A percentile compares a stretch with the other conserved stretches of the same genome.
phyloP scores from a whole-genome alignment of 768 basidiomycete species.

The Kwoniella bestiolae region DNA sequence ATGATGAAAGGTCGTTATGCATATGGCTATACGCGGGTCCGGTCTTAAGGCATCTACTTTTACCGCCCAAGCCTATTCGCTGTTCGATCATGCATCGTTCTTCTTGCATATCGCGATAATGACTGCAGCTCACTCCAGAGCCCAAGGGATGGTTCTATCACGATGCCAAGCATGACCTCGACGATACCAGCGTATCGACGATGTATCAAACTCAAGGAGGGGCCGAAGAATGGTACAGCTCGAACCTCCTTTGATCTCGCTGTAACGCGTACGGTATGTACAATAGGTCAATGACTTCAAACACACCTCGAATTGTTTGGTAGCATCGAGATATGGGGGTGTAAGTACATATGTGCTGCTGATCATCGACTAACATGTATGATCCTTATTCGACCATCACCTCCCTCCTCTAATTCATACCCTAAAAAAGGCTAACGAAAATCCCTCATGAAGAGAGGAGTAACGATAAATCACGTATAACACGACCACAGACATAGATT shows the following conservation, averaged over 20 bases:
- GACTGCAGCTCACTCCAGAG: too few relatives aligned
- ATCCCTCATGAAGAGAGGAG: not conserved
- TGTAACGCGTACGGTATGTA: not conserved
- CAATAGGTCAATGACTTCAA: not conserved
- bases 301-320: not conserved
- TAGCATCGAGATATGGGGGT: not conserved
- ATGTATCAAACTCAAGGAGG: not conserved
- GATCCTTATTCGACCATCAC: not conserved
- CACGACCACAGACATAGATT: not conserved
- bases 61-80: too few relatives aligned
- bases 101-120: too few relatives aligned
- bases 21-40: too few relatives aligned
- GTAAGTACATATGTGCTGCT: not conserved
- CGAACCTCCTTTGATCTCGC: not conserved
- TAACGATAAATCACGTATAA: not conserved
- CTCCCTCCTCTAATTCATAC: too few relatives aligned
- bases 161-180: too few relatives aligned
- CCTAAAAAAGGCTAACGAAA: not conserved
- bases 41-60: too few relatives aligned
- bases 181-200: too few relatives aligned
- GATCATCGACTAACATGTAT: not conserved
- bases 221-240: not conserved
- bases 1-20: too few relatives aligned
- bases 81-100: too few relatives aligned
- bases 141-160: too few relatives aligned